Base-by-base conservation (phyloP, 192 early-diverging fungal species). In the Mortierella claussenii region DNA sequence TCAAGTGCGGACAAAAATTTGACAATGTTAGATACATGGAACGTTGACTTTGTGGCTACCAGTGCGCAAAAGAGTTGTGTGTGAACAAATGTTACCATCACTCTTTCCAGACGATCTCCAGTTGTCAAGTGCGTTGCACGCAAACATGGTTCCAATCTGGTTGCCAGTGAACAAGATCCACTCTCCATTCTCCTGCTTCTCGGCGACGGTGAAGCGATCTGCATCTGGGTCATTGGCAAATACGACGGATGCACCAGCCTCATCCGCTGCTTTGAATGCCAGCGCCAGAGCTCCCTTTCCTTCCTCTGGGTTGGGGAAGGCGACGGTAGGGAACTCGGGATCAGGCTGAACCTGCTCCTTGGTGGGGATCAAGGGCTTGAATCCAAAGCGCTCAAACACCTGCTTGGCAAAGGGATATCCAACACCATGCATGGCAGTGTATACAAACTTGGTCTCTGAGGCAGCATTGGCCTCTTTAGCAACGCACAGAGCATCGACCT, bases 361-460 rank as follows among this genome's bases (percentile, higher is more conserved):
- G 4, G 91, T 89, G 11, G 80, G 56, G 21, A 89, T 79, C 61
- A 89, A 90, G 3, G 89, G 81, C 59, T 87, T 82, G 31, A 97
- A 80, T 27, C 86, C 86, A 69, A 97, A 93, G 12, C 70, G 55
- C 49, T 88, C 82, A 56, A 95, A 83, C 13, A 91, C 85, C 34
- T 83, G 79, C 21, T 86, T 79, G 3, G 92, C 94, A 82, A 90
- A 94, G 17, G 86, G 87, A 9, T 84, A 80, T 23, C 96, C 96
- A 30, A 98, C 95, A 51, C 96, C 96, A 65, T 98, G 96, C 96
- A 98, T 97, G 18, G 96, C 88, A 23, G 95, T 98, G 70, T 97
- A 97, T 17, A 92, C 91, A 74, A 93, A 92, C 68, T 87, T 86
- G 26, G 91, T 54, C 28, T 79, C 65, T 3, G 85, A 78, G 2